Evolutionary conservation across 208 protist species (phyloP), one percentile per base, ranked within the genome.

Genomic region (Leishmania braziliensis): DNA sequence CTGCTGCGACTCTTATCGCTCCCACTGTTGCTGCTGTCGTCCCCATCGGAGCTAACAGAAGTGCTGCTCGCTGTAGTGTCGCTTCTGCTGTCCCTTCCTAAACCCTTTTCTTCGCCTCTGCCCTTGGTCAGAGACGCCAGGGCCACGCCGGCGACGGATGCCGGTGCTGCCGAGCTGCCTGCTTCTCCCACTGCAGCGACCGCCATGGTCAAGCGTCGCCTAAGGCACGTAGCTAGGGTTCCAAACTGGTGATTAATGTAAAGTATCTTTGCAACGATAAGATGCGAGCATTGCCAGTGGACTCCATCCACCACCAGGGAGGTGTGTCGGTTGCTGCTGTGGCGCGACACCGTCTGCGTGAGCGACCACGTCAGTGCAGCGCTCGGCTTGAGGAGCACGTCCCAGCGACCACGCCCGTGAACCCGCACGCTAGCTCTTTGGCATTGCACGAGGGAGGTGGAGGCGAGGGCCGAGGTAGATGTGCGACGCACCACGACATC

Each of bases 401-500:
- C 93, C 93, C 93, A 96, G 39, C 91, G 85, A 46, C 93, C 93
- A 71, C 93, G 90, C 60, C 93, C 93, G 83, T 94, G 94, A 39
- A 95, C 84, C 16, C 85, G 87, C 20, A 94, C 81, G 43, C 85
- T 80, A 10, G 86, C 77, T 50, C 53, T 50, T n/a, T 90, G 80
- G 36, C 86, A 84, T 63, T 87, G 91, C 43, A 85, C 46, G 29
- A 90, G 63, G 9, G 86, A 85, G 4, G 78, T 86, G 69, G 76
- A 48, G 48, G 78, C 50, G 75, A 80, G 26, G 62, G 66, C 62
- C 9, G 77, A 74, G 73, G 83, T 80, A 20, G 48, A 36, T 36
- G 73, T 86, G 71, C 69, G 88, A 39, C 84, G 82, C 51, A 92
- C 83, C 50, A 89, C 39, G 26, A 93, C 63, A 60, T 89, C 90